These are phyloP conservation scores for Chlorella variabilis DNA, from an alignment of 163 green algal genomes.

Conservation along the genomic window DNA sequence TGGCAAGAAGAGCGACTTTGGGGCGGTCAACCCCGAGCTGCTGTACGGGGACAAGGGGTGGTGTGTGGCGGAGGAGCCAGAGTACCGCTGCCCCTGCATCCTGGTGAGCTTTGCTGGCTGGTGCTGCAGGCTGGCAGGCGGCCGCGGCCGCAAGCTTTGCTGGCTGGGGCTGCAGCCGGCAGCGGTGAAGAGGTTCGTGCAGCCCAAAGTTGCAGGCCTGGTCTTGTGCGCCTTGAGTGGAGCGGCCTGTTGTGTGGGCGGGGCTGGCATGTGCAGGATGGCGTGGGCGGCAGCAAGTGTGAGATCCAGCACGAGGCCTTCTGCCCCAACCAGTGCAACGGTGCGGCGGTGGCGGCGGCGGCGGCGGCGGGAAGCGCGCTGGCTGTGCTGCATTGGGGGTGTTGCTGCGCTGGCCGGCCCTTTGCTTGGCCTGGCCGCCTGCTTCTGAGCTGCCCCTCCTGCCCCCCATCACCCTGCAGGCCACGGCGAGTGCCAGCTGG, in stretches of 20 bases:
- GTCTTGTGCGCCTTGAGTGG: no score
- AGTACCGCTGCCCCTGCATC: slow-evolving; percentile 21
- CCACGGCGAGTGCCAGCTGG: slow-evolving; percentile 62
- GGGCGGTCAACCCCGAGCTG: background rate
- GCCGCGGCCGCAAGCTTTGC: no score
- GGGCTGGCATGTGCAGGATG: slow-evolving; percentile 51
- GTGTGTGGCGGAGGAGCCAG: slow-evolving; percentile 40
- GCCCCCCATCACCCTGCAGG: no score
- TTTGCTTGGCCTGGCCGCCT: no score
- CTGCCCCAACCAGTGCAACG: slow-evolving; percentile 72
- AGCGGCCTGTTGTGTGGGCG: no score
- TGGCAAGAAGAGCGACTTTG: slow-evolving; percentile 24
- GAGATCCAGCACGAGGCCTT: slow-evolving; percentile 57
- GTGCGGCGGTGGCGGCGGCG: background rate
- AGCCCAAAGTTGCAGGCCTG: no score
- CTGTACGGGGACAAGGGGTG: slow-evolving; percentile 45
- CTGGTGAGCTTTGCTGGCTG: no score
- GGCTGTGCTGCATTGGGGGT: no score
- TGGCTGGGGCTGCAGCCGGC: no score
- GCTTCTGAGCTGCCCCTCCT: background rate
- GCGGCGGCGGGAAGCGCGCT: background rate
- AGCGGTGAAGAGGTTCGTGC: no score
- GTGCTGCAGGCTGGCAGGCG: no score
- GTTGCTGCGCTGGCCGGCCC: no score
- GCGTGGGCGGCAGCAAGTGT: slow-evolving; percentile 52